Percentiles rank a stretch among this genome's conserved stretches.
phyloP scores from a whole-genome alignment of 129 eudicot genomes.

The Flaveria sonorensis region DNA sequence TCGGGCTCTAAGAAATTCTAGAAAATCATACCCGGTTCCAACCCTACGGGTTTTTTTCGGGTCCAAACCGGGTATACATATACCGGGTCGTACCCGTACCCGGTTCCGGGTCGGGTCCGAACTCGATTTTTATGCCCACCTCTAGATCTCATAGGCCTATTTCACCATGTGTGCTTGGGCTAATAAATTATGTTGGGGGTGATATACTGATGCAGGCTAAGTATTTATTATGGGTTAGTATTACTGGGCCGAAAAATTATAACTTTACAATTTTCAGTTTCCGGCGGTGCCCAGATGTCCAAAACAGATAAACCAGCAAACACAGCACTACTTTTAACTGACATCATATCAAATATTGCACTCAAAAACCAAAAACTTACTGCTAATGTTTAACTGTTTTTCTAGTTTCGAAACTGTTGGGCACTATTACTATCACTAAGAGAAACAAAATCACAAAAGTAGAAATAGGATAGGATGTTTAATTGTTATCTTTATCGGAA shows the following conservation, averaged over 20 bases:
- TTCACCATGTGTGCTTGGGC: constrained; percentile 22
- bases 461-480: not conserved
- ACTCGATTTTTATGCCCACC: no score
- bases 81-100: no score
- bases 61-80: no score
- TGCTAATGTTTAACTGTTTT: not conserved
- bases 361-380: not conserved
- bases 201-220: constrained; percentile 7
- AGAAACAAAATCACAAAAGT: not conserved
- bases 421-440: not conserved
- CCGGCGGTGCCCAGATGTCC: not conserved
- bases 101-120: no score
- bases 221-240: constrained; percentile 9
- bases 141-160: no score
- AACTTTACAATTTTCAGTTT: not conserved
- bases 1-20: no score
- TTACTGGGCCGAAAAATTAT: constrained; percentile 3
- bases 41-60: no score
- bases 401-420: not conserved
- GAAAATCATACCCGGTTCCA: no score
- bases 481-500: constrained; percentile 11
- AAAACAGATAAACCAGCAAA: not conserved
- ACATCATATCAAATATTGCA: not conserved
- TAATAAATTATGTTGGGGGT: not conserved
- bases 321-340: not conserved